Evolutionary conservation across 2,329 filamentous ascomycete genomes (phyloP).

Genomic region (Colletotrichum eleusines): DNA sequence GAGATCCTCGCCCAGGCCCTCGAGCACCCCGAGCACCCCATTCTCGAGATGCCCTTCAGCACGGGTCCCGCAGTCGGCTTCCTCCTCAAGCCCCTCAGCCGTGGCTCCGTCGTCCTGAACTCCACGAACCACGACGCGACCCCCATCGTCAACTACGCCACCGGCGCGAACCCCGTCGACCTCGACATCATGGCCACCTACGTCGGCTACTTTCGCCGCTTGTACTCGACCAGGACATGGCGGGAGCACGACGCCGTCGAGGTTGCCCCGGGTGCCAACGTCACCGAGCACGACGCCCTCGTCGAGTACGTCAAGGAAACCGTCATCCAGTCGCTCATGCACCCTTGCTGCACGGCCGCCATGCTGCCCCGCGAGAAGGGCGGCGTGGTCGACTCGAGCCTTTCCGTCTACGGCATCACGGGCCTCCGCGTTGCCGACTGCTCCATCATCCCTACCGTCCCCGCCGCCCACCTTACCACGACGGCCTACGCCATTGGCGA

Average conservation of each 20-base stretch:
- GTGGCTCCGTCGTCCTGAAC: conserved; percentile 50
- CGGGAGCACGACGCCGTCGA: conserved; percentile 40
- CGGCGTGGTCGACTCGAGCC: conserved; percentile 45
- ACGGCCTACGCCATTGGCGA: conserved; percentile 66
- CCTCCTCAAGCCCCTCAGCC: conserved; percentile 51
- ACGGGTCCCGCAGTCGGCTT: conserved; percentile 44
- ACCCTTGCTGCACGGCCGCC: conserved; percentile 57
- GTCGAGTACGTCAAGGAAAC: conserved; percentile 45
- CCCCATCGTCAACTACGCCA: conserved; percentile 51
- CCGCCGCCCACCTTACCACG: background rate
- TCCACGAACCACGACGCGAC: conserved; percentile 44
- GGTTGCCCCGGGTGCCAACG: conserved; percentile 45
- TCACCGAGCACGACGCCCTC: conserved; percentile 42
- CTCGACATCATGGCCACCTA: conserved; percentile 51
- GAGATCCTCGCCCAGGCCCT: conserved; percentile 46
- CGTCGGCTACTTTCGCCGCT: conserved; percentile 48
- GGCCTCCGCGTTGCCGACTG: conserved; percentile 47
- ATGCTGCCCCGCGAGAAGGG: conserved; percentile 57
- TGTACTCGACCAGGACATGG: conserved; percentile 48
- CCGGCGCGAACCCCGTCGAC: conserved; percentile 53
- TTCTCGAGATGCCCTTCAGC: conserved; percentile 49
- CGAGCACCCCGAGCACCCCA: conserved; percentile 47
- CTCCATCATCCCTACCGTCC: conserved; percentile 45
- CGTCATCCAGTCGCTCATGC: conserved; percentile 54
- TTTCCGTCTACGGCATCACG: conserved; percentile 47